phyloP scores from a whole-genome alignment of 176 grass and related monocot genomes.

The Tuctoria greenei region DNA sequence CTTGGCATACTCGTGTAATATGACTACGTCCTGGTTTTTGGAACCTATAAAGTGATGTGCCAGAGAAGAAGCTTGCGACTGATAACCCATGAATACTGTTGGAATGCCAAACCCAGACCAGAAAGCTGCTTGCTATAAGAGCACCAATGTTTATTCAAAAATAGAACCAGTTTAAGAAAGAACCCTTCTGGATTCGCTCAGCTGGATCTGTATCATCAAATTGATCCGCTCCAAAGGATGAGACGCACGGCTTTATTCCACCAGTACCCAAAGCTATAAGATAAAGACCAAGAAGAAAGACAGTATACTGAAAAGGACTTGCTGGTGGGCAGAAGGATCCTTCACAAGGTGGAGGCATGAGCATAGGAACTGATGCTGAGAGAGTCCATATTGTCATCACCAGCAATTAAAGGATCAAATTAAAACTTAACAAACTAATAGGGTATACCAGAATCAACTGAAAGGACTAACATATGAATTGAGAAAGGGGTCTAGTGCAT shows the following conservation, averaged over 20 bases:
- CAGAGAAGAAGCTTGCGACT: constrained; percentile 81
- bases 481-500: not conserved
- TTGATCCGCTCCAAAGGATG: constrained; percentile 87
- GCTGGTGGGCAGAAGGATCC: constrained; percentile 65
- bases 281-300: constrained; percentile 85
- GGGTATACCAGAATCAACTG: not conserved
- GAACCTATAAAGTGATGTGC: constrained; percentile 78
- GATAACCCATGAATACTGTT: constrained; percentile 80
- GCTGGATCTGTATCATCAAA: constrained; percentile 85
- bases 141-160: constrained; percentile 88
- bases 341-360: constrained; percentile 72
- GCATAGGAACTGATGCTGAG: constrained; percentile 67
- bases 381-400: constrained; percentile 74
- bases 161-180: constrained; percentile 97
- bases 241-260: constrained; percentile 90
- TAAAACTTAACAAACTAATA: constrained; percentile 30
- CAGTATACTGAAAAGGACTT: constrained; percentile 62
- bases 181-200: constrained; percentile 74
- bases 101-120: constrained; percentile 95
- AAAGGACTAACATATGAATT: constrained; percentile 5
- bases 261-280: constrained; percentile 82
- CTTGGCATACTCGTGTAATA: constrained; percentile 70
- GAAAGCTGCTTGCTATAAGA: constrained; percentile 87
- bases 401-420: constrained; percentile 43
- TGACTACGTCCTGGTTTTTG: constrained; percentile 92